Base-by-base conservation (phyloP, 1,284 basidiomycete species). In the Trametes versicolor region DNA sequence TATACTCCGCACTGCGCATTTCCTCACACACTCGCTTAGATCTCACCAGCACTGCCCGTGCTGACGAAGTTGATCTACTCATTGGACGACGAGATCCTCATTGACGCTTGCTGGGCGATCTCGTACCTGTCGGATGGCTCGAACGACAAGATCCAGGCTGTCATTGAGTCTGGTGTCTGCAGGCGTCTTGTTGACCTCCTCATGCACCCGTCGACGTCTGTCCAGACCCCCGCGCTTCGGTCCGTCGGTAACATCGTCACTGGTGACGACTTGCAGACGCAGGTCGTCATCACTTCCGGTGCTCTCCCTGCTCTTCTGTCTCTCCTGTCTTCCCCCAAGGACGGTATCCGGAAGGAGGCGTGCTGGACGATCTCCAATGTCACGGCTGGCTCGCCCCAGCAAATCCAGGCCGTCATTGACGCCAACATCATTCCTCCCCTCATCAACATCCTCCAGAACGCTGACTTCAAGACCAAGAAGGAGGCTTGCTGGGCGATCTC, bases 351-450 rank as follows among this genome's bases (percentile, higher is more conserved):
- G 69, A 94, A 94, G 84, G 98, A 99, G 80, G 97, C 98, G 19
- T 99, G 98, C 85, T 99, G 98, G 98, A 99, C 98, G 45, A 99
- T 99, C 76, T 98, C 96, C 64, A 99, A 99, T 82, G 89, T 99
- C 77, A 99, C 98, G 55, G 98, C 98, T 45, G 98, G 98, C 62
- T 97, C 94, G 49, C 94, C 97, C 15, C 90, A 92, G 73, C 97
- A 99, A 81, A 99, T 99, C 73, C 97, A 99, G 80, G 85, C 95
- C 43, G 88, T 94, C 62, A 89, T 94, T 66, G 92, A 94, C 70
- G 92, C 92, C 60, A 93, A 93, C 82, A 97, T 99, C 75, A 92
- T 99, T 68, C 96, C 98, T 63, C 98, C 98, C 66, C 89, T 99
- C 66, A 97, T 99, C 85, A 97, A 98, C 83, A 98, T 99, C 73